A percentile compares a stretch with the other conserved stretches of the same genome.
Evolutionary conservation across 1,284 basidiomycete species (phyloP).

Genomic region (Ganoderma resinaceum): DNA sequence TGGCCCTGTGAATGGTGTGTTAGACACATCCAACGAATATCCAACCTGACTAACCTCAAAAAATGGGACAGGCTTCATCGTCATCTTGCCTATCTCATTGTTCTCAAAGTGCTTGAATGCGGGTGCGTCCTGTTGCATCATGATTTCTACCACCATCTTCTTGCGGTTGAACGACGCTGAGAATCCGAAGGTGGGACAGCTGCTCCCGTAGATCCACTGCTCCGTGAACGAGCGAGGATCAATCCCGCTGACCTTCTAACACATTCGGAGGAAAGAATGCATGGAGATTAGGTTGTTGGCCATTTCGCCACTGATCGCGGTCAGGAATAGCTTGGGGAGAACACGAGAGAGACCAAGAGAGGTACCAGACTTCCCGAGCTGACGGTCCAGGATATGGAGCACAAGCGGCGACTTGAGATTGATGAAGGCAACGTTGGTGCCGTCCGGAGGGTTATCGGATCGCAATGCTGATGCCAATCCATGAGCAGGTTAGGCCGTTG

Average conservation of each 20-base stretch:
- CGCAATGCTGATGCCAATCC: slow-evolving; percentile 99
- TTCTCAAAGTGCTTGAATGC: slow-evolving; percentile 74
- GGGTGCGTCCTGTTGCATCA: slow-evolving; percentile 88
- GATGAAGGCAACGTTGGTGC: slow-evolving; percentile 82
- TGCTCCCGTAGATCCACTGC: slow-evolving; percentile 99
- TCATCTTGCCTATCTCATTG: slow-evolving; percentile 69
- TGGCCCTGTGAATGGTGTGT: slow-evolving; percentile 67
- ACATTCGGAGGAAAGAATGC: slow-evolving; percentile 89
- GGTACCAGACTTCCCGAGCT: slow-evolving; percentile 94
- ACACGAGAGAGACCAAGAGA: slow-evolving; percentile 94
- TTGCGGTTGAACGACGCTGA: slow-evolving; percentile 95
- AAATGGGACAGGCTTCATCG: slow-evolving; percentile 84
- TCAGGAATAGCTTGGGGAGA: slow-evolving; percentile 93
- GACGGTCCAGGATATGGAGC: slow-evolving; percentile 93
- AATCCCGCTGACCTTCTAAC: slow-evolving; percentile 93
- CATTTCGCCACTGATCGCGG: slow-evolving; percentile 93
- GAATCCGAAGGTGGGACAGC: slow-evolving; percentile 92
- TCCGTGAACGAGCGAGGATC: slow-evolving; percentile 93
- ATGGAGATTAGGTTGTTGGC: slow-evolving; percentile 89
- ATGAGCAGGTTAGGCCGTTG: slow-evolving; percentile 93
- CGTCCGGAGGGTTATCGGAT: slow-evolving; percentile 92
- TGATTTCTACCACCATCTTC: slow-evolving; percentile 97
- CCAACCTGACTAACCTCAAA: slow-evolving; percentile 70
- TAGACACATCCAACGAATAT: slow-evolving; percentile 14
- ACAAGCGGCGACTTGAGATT: slow-evolving; percentile 96